These are phyloP conservation scores for Lichtheimia corymbifera DNA, from an alignment of 371 early-diverging fungal genomes.

Conservation along the genomic window DNA sequence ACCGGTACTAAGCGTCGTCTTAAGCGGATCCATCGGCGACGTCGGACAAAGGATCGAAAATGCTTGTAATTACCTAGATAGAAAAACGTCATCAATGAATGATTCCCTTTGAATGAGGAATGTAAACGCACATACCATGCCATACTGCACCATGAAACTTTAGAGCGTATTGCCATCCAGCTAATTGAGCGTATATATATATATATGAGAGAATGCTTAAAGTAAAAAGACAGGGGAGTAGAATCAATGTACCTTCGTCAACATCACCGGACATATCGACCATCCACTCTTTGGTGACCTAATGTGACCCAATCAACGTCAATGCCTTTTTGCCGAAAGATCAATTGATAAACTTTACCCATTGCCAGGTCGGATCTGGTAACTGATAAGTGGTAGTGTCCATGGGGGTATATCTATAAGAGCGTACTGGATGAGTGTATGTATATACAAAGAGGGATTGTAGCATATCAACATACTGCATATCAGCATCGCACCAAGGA, in stretches of 20 bases:
- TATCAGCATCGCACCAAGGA: conserved; percentile 60
- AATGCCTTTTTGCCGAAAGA: no score
- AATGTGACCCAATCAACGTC: neutral
- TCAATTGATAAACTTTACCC: conserved; percentile 35
- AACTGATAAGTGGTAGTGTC: conserved; percentile 52
- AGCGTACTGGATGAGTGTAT: neutral
- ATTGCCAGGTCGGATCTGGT: conserved; percentile 70
- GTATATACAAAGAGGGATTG: no score
- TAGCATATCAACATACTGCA: conserved; percentile 29
- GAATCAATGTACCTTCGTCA: conserved; percentile 50
- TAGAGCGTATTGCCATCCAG: conserved; percentile 55
- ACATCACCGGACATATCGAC: conserved; percentile 72
- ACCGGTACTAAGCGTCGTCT: conserved; percentile 28
- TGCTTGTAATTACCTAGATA: conserved; percentile 50
- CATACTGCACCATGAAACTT: conserved; percentile 49
- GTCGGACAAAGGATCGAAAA: conserved; percentile 64
- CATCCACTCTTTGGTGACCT: conserved; percentile 60
- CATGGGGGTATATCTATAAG: conserved; percentile 51
- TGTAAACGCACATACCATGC: conserved; percentile 35
- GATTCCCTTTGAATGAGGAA: no score
- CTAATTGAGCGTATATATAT: conserved; percentile 13
- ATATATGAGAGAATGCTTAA: neutral
- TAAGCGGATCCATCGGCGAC: conserved; percentile 62
- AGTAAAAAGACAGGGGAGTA: neutral
- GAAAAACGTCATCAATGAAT: no score